Percentiles rank a stretch among this genome's conserved stretches.
These are phyloP conservation scores for Sclerotiophoma versabilis DNA, from an alignment of 2,329 filamentous ascomycete species.

Conservation along the genomic window DNA sequence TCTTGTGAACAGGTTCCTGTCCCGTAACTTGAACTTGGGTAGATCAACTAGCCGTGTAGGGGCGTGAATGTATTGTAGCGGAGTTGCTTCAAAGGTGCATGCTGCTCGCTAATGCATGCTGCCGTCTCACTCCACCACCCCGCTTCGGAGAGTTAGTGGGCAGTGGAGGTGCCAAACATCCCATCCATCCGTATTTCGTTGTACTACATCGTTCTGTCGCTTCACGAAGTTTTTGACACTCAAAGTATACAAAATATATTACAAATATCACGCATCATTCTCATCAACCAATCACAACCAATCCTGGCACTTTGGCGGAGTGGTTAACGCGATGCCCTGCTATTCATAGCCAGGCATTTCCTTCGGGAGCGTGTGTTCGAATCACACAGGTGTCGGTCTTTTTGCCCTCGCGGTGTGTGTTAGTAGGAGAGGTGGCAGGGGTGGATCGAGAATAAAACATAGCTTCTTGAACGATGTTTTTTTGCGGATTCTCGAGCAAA, in stretches of 20 bases:
- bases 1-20: too few species aligned
- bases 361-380: conserved; percentile 41
- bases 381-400: conserved; percentile 37
- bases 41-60: too few species aligned
- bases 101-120: neutral
- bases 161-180: neutral
- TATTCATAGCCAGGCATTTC: conserved; percentile 26
- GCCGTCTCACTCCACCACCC: neutral
- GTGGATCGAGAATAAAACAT: too few species aligned
- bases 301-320: conserved; percentile 19
- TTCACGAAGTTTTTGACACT: too few species aligned
- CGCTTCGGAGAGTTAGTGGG: neutral
- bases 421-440: too few species aligned
- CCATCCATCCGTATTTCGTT: neutral
- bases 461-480: too few species aligned
- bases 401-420: neutral
- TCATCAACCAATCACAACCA: conserved; percentile 15
- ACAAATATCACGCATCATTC: accelerated
- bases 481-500: too few species aligned
- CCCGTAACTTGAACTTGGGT: too few species aligned
- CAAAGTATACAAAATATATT: neutral
- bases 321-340: conserved; percentile 25
- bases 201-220: too few species aligned
- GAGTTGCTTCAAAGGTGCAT: neutral
- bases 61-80: neutral